These are phyloP conservation scores for Haematococcus lacustris DNA, from an alignment of 139 green algal species.

Conservation along the genomic window DNA sequence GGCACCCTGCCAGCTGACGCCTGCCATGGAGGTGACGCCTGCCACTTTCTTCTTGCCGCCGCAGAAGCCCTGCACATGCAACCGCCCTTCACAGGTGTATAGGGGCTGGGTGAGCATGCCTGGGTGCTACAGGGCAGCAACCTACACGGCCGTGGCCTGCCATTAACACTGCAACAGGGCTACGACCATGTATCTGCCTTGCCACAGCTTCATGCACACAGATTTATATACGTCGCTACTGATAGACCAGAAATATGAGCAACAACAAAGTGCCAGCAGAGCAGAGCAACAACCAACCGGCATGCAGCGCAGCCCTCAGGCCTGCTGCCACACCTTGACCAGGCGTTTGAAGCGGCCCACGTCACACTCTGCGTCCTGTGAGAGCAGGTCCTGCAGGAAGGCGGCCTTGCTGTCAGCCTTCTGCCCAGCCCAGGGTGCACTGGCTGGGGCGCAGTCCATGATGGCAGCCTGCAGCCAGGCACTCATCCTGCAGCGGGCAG, in stretches of 20 bases:
- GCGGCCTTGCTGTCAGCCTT: constrained; percentile 15
- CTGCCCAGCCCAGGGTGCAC: constrained; percentile 28
- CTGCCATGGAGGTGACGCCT: not conserved
- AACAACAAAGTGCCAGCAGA: too few species aligned
- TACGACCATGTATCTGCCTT: too few species aligned
- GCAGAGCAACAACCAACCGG: not conserved
- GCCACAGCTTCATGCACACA: too few species aligned
- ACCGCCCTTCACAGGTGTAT: not conserved
- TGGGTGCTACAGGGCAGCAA: not conserved
- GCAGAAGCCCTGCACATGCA: constrained; percentile 22
- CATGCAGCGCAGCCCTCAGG: not conserved
- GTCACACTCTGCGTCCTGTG: constrained; percentile 18
- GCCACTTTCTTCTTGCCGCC: constrained; percentile 36
- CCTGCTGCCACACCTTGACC: constrained; percentile 21
- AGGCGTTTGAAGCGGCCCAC: constrained; percentile 35
- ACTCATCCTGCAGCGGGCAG: too few species aligned
- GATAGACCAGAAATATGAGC: too few species aligned
- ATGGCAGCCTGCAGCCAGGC: constrained; percentile 24
- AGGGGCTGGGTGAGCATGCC: not conserved
- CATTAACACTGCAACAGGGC: too few species aligned
- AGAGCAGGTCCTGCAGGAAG: constrained; percentile 30
- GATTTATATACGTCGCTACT: too few species aligned
- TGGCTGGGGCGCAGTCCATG: constrained; percentile 11
- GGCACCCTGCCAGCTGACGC: too few species aligned
- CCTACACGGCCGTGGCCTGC: too few species aligned